Evolutionary conservation across 139 green algal species (phyloP), one percentile per base, ranked within the genome.

Genomic region (Chlorella ohadii): DNA sequence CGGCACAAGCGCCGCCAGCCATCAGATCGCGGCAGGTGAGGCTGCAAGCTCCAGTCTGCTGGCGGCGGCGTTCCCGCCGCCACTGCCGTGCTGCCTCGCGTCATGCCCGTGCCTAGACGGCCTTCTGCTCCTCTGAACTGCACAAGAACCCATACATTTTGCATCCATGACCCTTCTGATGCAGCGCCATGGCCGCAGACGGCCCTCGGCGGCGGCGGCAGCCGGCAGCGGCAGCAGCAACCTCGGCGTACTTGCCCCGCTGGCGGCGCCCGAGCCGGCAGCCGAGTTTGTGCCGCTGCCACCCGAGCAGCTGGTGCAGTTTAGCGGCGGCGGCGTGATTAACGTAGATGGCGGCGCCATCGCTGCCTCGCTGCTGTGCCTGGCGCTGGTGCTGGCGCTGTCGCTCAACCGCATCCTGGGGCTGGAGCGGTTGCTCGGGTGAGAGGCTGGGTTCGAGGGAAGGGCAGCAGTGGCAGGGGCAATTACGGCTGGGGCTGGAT

Each of bases 341-440:
- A 72, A 71, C 44, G 59, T 82, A 25, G 76, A 82, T 16, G 59
- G 36, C 31, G 25, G 34, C 15, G 76, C 76, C 57, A 57, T 82
- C 25, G 38, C 36, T 1, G 34, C 76, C 27, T 61, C 36, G 19
- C 76, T 82, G 11, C 20, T 82, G 3, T 63, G 71, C 36, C 59
- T 82, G 25, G n/a, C 71, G 7, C 36, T 82, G 36, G 59, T 82
- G 57, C 36, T 82, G 76, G 76, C 76, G 36, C 76, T 82, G 4
- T 82, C 76, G 1, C 28, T 38, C 76, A 82, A 82, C 59, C 76
- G 76, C 6, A 82, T 82, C 15, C 36, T 82, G 2, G 76, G 76
- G 19, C 57, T 82, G 25, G 76, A 82, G 59, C 76, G 57, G 11
- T 28, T 82, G 36, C 4, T 82, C 4, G 76, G 76, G 76, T 82